Evolutionary conservation across 73 alveolate species (phyloP).

Genomic region (Urostyla sp.): DNA sequence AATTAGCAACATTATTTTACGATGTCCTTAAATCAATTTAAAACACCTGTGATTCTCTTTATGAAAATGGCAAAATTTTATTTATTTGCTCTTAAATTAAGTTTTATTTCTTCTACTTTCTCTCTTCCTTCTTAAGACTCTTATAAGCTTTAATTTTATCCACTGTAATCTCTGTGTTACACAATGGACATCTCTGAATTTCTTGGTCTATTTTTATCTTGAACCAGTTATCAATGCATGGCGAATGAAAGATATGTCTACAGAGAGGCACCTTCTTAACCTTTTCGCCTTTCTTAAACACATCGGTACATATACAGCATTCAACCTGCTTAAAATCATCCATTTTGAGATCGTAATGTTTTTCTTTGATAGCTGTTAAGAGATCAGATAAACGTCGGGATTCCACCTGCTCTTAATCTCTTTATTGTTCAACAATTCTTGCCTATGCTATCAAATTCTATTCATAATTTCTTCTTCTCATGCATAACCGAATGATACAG

Average conservation of each 20-base stretch:
- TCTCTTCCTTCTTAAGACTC: conserved; percentile 14
- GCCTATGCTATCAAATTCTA: background rate
- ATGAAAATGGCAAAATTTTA: background rate
- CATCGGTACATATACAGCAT: conserved; percentile 49
- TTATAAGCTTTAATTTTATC: conserved; percentile 24
- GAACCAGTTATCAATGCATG: conserved; percentile 61
- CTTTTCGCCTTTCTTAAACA: background rate
- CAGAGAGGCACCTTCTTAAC: conserved; percentile 44
- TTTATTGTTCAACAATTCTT: background rate
- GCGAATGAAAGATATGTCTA: conserved; percentile 37
- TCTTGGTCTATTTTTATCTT: conserved; percentile 1
- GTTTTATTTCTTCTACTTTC: background rate
- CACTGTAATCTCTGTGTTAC: conserved; percentile 23
- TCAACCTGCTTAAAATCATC: conserved; percentile 35
- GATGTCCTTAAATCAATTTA: background rate
- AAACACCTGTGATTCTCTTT: background rate
- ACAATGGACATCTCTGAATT: conserved; percentile 34
- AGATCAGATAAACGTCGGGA: background rate
- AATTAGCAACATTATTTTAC: background rate
- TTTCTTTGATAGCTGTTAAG: conserved; percentile 8
- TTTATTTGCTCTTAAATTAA: background rate
- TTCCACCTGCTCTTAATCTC: background rate
- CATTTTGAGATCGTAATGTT: conserved; percentile 5
- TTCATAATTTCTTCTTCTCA: conserved; percentile 4
- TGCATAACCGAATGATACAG: conserved; percentile 25